Base-by-base conservation (phyloP, 2,329 filamentous ascomycete genomes). In the Diplodia intermedia region DNA sequence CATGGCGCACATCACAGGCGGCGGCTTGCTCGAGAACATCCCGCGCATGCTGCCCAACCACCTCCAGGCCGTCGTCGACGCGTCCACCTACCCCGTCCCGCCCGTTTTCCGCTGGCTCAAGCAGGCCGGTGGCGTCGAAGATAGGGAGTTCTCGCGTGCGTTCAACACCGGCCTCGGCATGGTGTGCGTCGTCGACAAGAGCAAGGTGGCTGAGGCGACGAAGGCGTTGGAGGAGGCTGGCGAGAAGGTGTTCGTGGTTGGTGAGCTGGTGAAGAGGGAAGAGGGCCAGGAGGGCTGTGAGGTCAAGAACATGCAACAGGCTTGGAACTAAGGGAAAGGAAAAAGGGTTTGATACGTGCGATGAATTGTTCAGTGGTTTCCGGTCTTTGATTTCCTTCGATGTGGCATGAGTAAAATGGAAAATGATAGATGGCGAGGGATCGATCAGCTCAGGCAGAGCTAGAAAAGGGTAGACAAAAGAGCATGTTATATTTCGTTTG, bases 91-190 rank as follows among this genome's bases (percentile, higher is more conserved):
- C 93, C 79, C 88, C 31, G 85, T 93, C 53, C 93, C 91, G 0
- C 82, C 86, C 1, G 91, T 97, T 4, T 95, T 98, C 82, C 85
- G 85, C 75, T 99, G 95, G 95, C 85, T 99, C 74, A 93, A 93
- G 82, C 80, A 83, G 71, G 83, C 82, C 12, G 87, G 87, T n/a
- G 90, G 91, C 69, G 89, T 98, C 38, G 86, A 85, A 65, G 85
- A 89, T 1, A 76, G 83, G 11, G 95, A 99, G 82, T 96, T 98
- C 87, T 93, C 90, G 63, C 86, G 93, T 68, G 95, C 93, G 1
- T 98, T 97, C 86, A 99, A 99, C 83, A 93, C 91, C 8, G 95
- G 95, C 62, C 83, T 99, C 54, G 95, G 95, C 56, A 98, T 99
- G 94, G 91, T 97, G 6, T 84, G 94, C 36, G 93, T 93, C 5